phyloP scores from a whole-genome alignment of 2,329 filamentous ascomycete species.

The Cladosporium sp. region DNA sequence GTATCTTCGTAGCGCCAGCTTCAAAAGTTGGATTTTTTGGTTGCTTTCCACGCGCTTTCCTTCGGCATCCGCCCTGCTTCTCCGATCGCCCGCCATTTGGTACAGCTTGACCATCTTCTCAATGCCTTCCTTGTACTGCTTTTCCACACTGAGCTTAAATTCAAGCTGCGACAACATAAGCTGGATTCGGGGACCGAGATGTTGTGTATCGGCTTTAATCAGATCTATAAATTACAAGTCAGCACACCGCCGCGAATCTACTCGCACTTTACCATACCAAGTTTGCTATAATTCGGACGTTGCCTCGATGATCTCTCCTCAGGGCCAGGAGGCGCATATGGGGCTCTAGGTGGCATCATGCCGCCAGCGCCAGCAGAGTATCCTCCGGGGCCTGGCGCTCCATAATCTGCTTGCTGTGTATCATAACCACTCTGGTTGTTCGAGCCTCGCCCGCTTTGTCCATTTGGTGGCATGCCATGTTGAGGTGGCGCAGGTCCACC shows the following conservation, averaged over 20 bases:
- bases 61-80: slow-evolving; percentile 91
- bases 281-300: slow-evolving; percentile 90
- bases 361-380: slow-evolving; percentile 64
- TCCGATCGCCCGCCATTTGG: slow-evolving; percentile 93
- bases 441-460: slow-evolving; percentile 53
- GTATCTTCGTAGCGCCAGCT: slow-evolving; percentile 94
- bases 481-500: slow-evolving; percentile 40
- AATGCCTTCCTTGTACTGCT: slow-evolving; percentile 97
- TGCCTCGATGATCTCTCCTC: slow-evolving; percentile 68
- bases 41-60: slow-evolving; percentile 89
- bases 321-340: slow-evolving; percentile 73
- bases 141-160: slow-evolving; percentile 98
- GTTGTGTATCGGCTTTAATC: slow-evolving; percentile 96
- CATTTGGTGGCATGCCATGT: slow-evolving; percentile 32
- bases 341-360: slow-evolving; percentile 77
- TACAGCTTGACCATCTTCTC: slow-evolving; percentile 99
- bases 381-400: slow-evolving; percentile 47
- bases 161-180: slow-evolving; percentile 98
- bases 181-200: slow-evolving; percentile 95
- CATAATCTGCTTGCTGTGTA: slow-evolving; percentile 64
- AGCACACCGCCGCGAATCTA: slow-evolving; percentile 13
- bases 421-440: slow-evolving; percentile 48
- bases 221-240: slow-evolving; percentile 62
- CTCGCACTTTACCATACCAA: slow-evolving; percentile 62
- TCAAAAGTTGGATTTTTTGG: slow-evolving; percentile 94